Conservation (phyloP, 106 monocot genomes). For the Apostasia shenzhenica region DNA sequence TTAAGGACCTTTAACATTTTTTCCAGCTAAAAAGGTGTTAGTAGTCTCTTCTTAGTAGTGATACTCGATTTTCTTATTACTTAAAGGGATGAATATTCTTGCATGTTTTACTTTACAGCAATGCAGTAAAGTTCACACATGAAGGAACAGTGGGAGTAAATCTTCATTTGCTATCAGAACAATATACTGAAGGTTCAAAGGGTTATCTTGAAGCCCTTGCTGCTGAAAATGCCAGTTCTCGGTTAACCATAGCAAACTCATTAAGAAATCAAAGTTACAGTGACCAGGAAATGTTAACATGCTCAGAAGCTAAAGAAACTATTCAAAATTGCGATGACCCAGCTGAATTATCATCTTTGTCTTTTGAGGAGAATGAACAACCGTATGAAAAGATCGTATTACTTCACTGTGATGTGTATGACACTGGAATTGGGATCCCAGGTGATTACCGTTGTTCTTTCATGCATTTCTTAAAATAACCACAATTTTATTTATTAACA, state of each 20-base stretch:
- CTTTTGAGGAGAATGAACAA: conserved; percentile 13
- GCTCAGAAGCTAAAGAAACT: conserved; percentile 13
- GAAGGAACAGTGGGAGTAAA: conserved; percentile 73
- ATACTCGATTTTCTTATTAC: too few species aligned
- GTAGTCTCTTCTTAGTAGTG: too few species aligned
- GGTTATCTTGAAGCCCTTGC: conserved; percentile 9
- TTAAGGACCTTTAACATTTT: too few species aligned
- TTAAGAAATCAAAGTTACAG: conserved; percentile 15
- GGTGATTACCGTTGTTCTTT: conserved; percentile 24
- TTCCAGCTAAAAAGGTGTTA: too few species aligned
- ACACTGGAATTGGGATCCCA: conserved; percentile 86
- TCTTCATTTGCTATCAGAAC: conserved; percentile 34
- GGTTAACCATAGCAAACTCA: conserved; percentile 9
- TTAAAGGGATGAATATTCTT: neutral
- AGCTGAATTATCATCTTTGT: neutral
- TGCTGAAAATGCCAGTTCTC: conserved; percentile 1
- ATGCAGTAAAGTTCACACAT: conserved; percentile 79
- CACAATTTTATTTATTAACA: neutral
- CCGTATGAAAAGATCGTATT: conserved; percentile 38
- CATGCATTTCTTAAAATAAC: neutral
- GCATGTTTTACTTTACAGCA: conserved; percentile 39
- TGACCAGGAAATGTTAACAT: conserved; percentile 14
- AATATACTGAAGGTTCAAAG: conserved; percentile 10
- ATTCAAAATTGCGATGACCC: neutral
- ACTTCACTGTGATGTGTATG: conserved; percentile 60